Base-by-base conservation (phyloP, 495 filamentous ascomycete genomes). In the Margaritispora aquatica region DNA sequence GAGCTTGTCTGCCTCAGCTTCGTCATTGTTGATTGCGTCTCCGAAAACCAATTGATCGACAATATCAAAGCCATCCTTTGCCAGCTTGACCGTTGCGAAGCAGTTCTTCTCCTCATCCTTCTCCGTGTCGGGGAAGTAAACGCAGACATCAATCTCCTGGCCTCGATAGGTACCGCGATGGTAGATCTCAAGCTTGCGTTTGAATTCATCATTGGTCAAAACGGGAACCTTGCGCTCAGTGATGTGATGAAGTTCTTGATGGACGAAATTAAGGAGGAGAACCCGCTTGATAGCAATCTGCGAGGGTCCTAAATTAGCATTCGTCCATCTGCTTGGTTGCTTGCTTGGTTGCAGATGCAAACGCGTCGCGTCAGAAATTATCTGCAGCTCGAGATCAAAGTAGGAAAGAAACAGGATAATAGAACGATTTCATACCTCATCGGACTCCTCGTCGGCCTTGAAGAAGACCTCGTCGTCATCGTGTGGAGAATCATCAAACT, bases 381-480 rank as follows among this genome's bases (percentile, higher is more conserved):
- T n/a, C n/a, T n/a, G n/a, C n/a, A n/a, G n/a, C n/a, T n/a, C n/a
- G n/a, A n/a, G n/a, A n/a, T n/a, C n/a, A n/a, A n/a, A n/a, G n/a
- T n/a, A n/a, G n/a, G n/a, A n/a, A n/a, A n/a, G n/a, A n/a, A n/a
- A n/a, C n/a, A 4, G 29, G 29, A 51, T 13, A 51, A 23, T 5
- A 23, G 21, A 19, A 13, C 48, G 24, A 29, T 22, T 57, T 19
- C 54, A 47, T 57, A 57, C 54, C 17, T 57, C 10, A 13, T 24
- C 46, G 29, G 54, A 38, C 19, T 48, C 54, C 11, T 57, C 54
- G 22, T 57, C 41, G 2, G 54, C 54, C 54, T 57, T 57, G 54
- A 57, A 57, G 54, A 26, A 57, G 38, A 57, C 4, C 54, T 57
- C 54, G 1, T 22, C 54, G 9, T 21, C 38, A 29, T 0, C 31